Evolutionary conservation across 805 yeast species (phyloP), one percentile per base, ranked within the genome.

Genomic region (Monosporozyma siamensis): DNA sequence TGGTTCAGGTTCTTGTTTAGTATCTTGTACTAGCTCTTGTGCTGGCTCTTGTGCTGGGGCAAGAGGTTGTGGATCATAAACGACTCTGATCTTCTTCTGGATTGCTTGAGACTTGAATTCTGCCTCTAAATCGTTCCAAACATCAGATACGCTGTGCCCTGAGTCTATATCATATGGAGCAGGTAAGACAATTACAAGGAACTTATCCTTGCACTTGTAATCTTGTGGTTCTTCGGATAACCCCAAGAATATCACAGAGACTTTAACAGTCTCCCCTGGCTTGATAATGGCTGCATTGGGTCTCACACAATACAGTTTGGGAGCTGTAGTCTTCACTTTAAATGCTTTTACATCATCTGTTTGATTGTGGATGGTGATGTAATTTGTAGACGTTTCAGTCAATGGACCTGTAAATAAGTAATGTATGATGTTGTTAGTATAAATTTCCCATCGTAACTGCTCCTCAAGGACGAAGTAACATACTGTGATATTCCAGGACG

Each of bases 241-340:
- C 11, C 95, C 95, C 65, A 89, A 88, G 48, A 87, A 78, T 53
- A 87, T 85, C 54, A 92, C 81, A 34, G 89, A 75, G 41, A 92
- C 86, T 42, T 82, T 77, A 43, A 79, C 65, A 14, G 78, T 61
- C 49, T 76, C 74, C 27, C 94, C 92, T 9, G 97, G 88, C 26
- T 68, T 69, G 43, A 92, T 69, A 35, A 81, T 61, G 12, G 92
- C 78, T 46, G 97, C 89, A 61, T 89, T 92, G 49, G 98, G 98
- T 66, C 96, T 81, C 43, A 92, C 97, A 64, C 95, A 86, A 70
- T 89, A 82, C 63, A 86, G 70, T 63, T 85, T 88, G 48, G 98
- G 98, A 7, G 97, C 97, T 6, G 98, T 92, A 38, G 98, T 90
- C 69, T 90, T 92, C 58, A 92, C 96, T 69, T 92, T 92, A 73